Evolutionary conservation across 331 rosid genomes (phyloP).

Genomic region (Malus hybrid): DNA sequence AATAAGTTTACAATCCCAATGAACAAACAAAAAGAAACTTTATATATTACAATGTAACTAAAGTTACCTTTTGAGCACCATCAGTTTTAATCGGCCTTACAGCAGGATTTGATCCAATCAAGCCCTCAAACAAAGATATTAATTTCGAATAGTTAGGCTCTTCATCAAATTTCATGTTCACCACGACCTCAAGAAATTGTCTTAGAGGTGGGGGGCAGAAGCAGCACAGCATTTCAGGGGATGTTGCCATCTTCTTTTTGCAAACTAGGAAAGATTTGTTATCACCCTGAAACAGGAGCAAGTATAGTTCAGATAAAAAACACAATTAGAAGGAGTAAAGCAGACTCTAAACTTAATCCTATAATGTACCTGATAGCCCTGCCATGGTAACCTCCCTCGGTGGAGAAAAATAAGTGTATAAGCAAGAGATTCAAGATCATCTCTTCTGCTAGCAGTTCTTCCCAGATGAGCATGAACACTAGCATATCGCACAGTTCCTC

Average conservation of each 20-base stretch:
- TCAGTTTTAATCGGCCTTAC: constrained; percentile 74
- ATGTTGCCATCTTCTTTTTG: constrained; percentile 85
- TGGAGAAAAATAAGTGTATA: constrained; percentile 81
- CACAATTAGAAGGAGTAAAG: neutral
- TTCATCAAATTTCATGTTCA: constrained; percentile 87
- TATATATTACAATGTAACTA: neutral
- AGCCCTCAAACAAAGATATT: constrained; percentile 64
- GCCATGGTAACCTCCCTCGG: constrained; percentile 85
- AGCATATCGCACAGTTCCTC: constrained; percentile 95
- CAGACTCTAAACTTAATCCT: neutral
- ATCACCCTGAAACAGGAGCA: constrained; percentile 47
- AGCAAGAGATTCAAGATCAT: constrained; percentile 79
- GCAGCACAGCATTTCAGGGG: constrained; percentile 77
- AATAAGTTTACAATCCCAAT: neutral
- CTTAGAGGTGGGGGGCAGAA: constrained; percentile 58
- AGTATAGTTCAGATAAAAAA: neutral
- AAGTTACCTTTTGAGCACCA: constrained; percentile 79
- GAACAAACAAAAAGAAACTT: neutral
- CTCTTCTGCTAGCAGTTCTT: constrained; percentile 88
- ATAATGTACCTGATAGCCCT: constrained; percentile 60
- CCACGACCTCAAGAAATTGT: constrained; percentile 76
- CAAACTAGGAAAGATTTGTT: constrained; percentile 82
- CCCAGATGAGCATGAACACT: constrained; percentile 88
- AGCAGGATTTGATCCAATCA: constrained; percentile 80
- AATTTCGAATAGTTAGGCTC: constrained; percentile 76